Evolutionary conservation across 108 stramenopile genomes (phyloP).

Genomic region (Fistulifera pelliculosa): DNA sequence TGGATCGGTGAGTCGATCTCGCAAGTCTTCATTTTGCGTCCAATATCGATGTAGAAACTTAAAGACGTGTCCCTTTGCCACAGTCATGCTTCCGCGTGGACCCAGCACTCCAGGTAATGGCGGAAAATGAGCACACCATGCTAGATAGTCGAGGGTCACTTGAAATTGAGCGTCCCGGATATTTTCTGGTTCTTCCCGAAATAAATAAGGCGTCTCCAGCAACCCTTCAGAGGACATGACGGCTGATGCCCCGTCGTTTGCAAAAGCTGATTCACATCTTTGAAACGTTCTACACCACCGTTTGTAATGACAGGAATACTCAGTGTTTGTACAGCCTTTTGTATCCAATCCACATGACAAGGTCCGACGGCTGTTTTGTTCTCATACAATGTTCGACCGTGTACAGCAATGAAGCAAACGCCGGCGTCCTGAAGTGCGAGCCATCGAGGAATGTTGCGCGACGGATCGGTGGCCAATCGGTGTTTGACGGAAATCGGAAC

Average conservation of each 20-base stretch:
- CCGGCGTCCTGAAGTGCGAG: slow-evolving; percentile 65
- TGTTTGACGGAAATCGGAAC: slow-evolving; percentile 72
- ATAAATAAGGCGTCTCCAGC: slow-evolving; percentile 89
- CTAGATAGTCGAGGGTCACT: slow-evolving; percentile 76
- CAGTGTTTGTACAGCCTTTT: slow-evolving; percentile 31
- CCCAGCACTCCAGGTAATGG: slow-evolving; percentile 76
- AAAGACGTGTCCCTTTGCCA: slow-evolving; percentile 80
- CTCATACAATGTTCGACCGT: slow-evolving; percentile 90
- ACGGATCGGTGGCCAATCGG: slow-evolving; percentile 37
- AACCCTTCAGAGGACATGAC: slow-evolving; percentile 92
- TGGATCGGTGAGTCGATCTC: slow-evolving; percentile 42
- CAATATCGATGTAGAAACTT: slow-evolving; percentile 87
- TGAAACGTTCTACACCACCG: slow-evolving; percentile 82
- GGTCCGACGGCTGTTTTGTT: slow-evolving; percentile 71
- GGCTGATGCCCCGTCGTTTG: slow-evolving; percentile 72
- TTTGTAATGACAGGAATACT: slow-evolving; percentile 88
- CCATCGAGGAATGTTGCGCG: slow-evolving; percentile 39
- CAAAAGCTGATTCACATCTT: slow-evolving; percentile 63
- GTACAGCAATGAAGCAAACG: slow-evolving; percentile 84
- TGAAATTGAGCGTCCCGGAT: slow-evolving; percentile 62
- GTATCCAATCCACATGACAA: slow-evolving; percentile 51
- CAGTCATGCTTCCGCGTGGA: slow-evolving; percentile 55
- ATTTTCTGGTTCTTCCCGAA: slow-evolving; percentile 23
- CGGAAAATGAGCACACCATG: slow-evolving; percentile 50
- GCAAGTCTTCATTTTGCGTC: slow-evolving; percentile 67